Evolutionary conservation across 2,329 filamentous ascomycete species (phyloP).

Genomic region (Stemphylium lycopersici): DNA sequence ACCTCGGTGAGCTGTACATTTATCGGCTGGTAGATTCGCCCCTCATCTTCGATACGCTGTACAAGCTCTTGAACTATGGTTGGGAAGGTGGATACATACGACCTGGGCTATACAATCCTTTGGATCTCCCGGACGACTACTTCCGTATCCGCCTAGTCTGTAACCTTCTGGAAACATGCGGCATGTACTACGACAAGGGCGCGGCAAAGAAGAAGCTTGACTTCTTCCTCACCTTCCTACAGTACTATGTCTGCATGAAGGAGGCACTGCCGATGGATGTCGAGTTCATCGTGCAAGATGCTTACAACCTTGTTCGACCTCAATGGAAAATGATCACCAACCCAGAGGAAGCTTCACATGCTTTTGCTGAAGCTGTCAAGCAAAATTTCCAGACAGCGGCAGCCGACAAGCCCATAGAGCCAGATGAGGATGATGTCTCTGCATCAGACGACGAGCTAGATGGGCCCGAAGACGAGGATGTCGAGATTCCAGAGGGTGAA

Average conservation of each 20-base stretch:
- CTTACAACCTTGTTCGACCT: constrained; percentile 80
- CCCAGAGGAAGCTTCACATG: constrained; percentile 79
- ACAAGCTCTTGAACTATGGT: constrained; percentile 92
- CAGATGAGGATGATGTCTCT: constrained; percentile 73
- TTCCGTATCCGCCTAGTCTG: constrained; percentile 92
- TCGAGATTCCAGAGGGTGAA: constrained; percentile 57
- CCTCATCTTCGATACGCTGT: constrained; percentile 93
- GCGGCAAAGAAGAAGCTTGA: constrained; percentile 95
- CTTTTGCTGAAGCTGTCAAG: constrained; percentile 85
- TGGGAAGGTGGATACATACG: constrained; percentile 82
- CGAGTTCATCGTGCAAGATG: constrained; percentile 94
- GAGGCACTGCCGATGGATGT: constrained; percentile 92
- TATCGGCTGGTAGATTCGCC: constrained; percentile 96
- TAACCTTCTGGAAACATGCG: constrained; percentile 90
- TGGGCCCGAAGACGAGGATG: constrained; percentile 55
- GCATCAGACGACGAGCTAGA: constrained; percentile 76
- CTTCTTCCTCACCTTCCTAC: constrained; percentile 95
- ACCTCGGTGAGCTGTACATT: constrained; percentile 94
- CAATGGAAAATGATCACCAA: constrained; percentile 89
- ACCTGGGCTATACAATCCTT: constrained; percentile 74
- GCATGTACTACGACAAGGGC: constrained; percentile 93
- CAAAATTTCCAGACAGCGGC: constrained; percentile 86
- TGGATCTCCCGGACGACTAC: constrained; percentile 92
- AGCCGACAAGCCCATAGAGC: constrained; percentile 70
- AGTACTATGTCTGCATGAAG: constrained; percentile 95